A percentile compares a stretch with the other conserved stretches of the same genome.
Evolutionary conservation across 345 rosid species (phyloP).

Genomic region (Pistacia integerrima): DNA sequence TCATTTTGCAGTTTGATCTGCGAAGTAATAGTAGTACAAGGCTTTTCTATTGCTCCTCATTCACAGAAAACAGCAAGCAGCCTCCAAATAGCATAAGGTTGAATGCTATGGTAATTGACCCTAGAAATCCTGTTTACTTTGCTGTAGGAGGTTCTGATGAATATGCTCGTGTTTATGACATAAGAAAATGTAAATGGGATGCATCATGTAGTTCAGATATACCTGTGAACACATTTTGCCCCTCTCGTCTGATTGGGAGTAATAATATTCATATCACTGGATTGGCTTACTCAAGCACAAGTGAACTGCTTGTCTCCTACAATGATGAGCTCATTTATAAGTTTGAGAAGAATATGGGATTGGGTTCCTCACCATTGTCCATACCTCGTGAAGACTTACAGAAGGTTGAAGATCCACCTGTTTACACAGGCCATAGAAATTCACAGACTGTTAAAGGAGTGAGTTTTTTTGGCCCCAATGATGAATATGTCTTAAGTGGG

Average conservation of each 20-base stretch:
- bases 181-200: slow-evolving; percentile 45
- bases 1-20: slow-evolving; percentile 55
- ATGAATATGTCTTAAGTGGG: slow-evolving; percentile 61
- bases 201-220: slow-evolving; percentile 39
- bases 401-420: slow-evolving; percentile 45
- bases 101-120: slow-evolving; percentile 58
- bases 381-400: slow-evolving; percentile 32
- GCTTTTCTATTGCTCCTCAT: slow-evolving; percentile 50
- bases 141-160: slow-evolving; percentile 69
- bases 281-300: slow-evolving; percentile 49
- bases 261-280: slow-evolving; percentile 54
- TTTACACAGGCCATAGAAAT: slow-evolving; percentile 58
- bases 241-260: slow-evolving; percentile 39
- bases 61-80: slow-evolving; percentile 43
- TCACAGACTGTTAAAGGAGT: slow-evolving; percentile 63
- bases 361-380: slow-evolving; percentile 43
- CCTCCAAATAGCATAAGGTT: slow-evolving; percentile 44
- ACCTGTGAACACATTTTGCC: slow-evolving; percentile 56
- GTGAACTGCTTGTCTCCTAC: slow-evolving; percentile 67
- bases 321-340: slow-evolving; percentile 59
- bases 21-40: slow-evolving; percentile 41
- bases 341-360: slow-evolving; percentile 54
- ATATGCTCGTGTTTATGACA: slow-evolving; percentile 58
- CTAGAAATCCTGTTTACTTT: slow-evolving; percentile 51
- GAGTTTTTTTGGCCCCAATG: slow-evolving; percentile 62